Base-by-base conservation (phyloP, 768 basidiomycete species). In the Rubroboletus pulcherrimus region DNA sequence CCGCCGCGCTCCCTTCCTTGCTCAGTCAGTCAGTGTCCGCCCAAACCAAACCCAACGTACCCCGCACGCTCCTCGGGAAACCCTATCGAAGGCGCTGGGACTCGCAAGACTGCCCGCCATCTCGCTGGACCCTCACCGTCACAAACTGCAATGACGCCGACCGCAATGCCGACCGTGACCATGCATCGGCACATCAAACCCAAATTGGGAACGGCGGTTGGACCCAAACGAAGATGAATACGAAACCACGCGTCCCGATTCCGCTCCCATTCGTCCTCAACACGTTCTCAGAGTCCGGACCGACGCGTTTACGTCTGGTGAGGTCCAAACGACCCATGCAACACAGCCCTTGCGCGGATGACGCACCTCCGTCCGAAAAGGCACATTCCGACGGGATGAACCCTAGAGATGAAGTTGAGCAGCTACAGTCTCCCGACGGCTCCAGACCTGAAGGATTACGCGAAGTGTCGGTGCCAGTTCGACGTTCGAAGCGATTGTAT, bases 51-150 rank as follows among this genome's bases (percentile, higher is more conserved):
- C 4, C 57, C 15, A 46, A 41, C 24, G 51, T 30, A 35, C 58
- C 63, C 14, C 55, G 51, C 6, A 60, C 61, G 9, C 50, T 63
- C 29, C 62, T 59, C 14, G 61, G 61, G 11, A 54, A 46, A 37
- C 34, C 57, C 5, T 63, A 56, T 38, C 42, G 50, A 38, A 55
- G 46, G 24, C 37, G 29, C 30, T 30, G 39, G 37, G 30, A 35
- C 17, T 9, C 19, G 10, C 44, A 50, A 38, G 24, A 12, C n/a
- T 24, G 39, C 49, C 11, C 43, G 8, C 48, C 12, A 19, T 19
- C 49, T 4, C 21, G n/a, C 35, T 33, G 17, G 51, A 51, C 40
- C 8, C 8, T 47, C 17, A 4, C 9, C 7, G 12, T 17, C 29
- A 19, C 40, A 8, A 24, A 52, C 30, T n/a, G 5, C 24, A 19